A percentile compares a stretch with the other conserved stretches of the same genome.
Conservation (phyloP, 2,329 filamentous ascomycete species). For the Botrytis aclada region DNA sequence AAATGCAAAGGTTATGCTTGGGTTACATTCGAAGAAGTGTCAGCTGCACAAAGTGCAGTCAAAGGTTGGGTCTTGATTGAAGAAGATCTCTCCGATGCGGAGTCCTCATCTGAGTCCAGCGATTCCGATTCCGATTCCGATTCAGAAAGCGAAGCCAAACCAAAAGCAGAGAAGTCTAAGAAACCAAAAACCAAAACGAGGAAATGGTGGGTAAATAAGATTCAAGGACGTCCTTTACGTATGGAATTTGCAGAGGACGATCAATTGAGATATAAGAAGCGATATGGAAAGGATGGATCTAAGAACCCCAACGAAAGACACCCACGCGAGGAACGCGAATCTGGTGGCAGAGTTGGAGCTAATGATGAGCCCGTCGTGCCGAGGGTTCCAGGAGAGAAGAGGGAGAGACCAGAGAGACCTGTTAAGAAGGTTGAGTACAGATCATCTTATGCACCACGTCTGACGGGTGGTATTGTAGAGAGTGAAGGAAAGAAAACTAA, state of each 20-base stretch:
- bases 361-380: constrained; percentile 34
- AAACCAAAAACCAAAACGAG: constrained; percentile 60
- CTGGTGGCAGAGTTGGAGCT: constrained; percentile 24
- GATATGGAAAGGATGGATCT: constrained; percentile 73
- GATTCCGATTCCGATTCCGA: constrained; percentile 37
- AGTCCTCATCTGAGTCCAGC: constrained; percentile 31
- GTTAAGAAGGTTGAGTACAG: constrained; percentile 46
- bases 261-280: constrained; percentile 85
- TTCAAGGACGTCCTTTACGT: constrained; percentile 76
- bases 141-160: constrained; percentile 39
- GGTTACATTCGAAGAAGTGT: constrained; percentile 82
- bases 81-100: constrained; percentile 44
- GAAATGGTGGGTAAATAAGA: constrained; percentile 82
- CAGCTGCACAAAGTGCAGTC: constrained; percentile 72
- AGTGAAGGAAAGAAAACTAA: constrained; percentile 76
- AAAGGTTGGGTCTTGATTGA: constrained; percentile 75
- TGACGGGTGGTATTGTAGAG: constrained; percentile 77
- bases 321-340: constrained; percentile 4
- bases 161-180: constrained; percentile 44
- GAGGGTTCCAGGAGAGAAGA: constrained; percentile 19
- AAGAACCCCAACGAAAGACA: constrained; percentile 30
- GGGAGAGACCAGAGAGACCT: constrained; percentile 22
- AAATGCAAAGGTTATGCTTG: constrained; percentile 98
- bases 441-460: constrained; percentile 53
- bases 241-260: constrained; percentile 94